Base-by-base conservation (phyloP, 495 filamentous ascomycete genomes). In the Hypomontagnella monticulosa region DNA sequence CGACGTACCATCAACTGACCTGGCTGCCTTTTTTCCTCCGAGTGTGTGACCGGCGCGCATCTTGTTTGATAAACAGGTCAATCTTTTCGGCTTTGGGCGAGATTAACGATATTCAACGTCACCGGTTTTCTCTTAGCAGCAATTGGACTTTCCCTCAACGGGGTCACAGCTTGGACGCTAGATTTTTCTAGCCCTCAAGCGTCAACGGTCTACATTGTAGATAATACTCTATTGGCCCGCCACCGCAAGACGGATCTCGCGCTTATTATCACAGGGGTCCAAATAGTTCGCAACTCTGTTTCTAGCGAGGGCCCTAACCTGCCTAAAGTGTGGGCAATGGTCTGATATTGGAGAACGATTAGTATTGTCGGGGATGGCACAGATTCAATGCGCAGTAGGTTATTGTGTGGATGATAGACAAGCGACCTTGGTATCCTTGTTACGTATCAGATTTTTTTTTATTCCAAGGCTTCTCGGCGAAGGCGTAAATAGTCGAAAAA, bases 221-320 rank as follows among this genome's bases (percentile, higher is more conserved):
- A 38, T 18, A 19, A 2, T 49, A 34, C 32, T 37, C 34, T 42
- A 50, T 59, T 47, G 49, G 36, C 19, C 19, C 46, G 44, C 41
- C 19, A 57, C 46, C 52, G 59, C 54, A 54, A 63, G 49, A 63
- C 49, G 65, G 27, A 58, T 63, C 47, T 59, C 36, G 63, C 23
- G 51, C 48, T 55, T 55, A 55, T 55, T 56, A 56, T 49, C 37
- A 16, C 47, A 58, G 40, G 59, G 59, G 11, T 34, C 41, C 38
- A 19, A 48, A 61, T 61, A 61, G 23, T 41, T 57, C 38, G 23
- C 16, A 61, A n/a, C 41, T 61, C 32, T 36, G 32, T 44, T 36
- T 4, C 43, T 51, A 56, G 46, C 36, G 11, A 30, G 4, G 47
- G 44, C 23, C 46, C 37, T 52, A 64, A 20, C 46, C 30, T 40